Evolutionary conservation across 768 basidiomycete species (phyloP), one percentile per base, ranked within the genome.

Genomic region (Panellus pusillus): DNA sequence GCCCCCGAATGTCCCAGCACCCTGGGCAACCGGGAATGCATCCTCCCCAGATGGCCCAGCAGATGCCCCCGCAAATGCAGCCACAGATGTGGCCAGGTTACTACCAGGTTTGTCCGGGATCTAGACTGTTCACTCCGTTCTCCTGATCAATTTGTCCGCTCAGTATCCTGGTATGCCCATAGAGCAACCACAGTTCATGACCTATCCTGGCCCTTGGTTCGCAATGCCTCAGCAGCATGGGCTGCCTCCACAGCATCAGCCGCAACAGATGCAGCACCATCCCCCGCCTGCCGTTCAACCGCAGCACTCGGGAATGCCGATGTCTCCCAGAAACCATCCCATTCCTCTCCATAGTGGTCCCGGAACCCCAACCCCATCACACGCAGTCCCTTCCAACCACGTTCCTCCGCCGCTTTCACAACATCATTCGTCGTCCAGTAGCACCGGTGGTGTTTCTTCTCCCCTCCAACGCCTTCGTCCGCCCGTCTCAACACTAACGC

Each of bases 381-480:
- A 86, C 52, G 79, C 87, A 15, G 66, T 79, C 31, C 80, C 84
- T 9, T 66, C 71, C 43, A 63, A 55, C 44, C 63, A 54, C 48
- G 54, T 49, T 18, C 78, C 82, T 28, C 80, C 79, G 0, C 71
- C 79, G 36, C 69, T 75, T 61, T 69, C 77, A 31, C 65, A 79
- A 56, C 65, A 74, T 45, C 75, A 73, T 42, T 70, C 74, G 29
- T 70, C 72, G 20, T 74, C 86, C 8, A 75, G 72, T 47, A 78
- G 72, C 55, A 72, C 80, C 20, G 69, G 68, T 39, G 67, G 74
- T 17, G 71, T 86, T 11, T 79, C 86, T 0, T 86, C 86, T 4
- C 84, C 88, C 84, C 84, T 19, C 79, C 86, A 2, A 88, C 89
- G 6, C 89, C 86, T 2, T 79, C 83, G 1, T 73, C 83, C 2